Conservation (phyloP, 345 rosid species). For the Populus davidiana region DNA sequence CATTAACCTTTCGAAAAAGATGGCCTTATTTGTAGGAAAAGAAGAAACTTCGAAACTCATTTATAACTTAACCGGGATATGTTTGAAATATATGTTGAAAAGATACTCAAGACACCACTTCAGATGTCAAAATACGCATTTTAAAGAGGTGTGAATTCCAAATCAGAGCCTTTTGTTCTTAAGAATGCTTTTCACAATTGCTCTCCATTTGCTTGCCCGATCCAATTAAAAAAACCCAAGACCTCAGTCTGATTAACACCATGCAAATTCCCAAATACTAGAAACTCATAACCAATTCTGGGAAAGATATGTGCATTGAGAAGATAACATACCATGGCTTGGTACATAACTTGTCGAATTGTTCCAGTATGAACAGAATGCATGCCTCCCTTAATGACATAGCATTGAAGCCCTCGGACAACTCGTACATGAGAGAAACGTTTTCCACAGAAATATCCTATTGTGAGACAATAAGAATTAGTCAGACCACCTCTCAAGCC, state of each 20-base stretch:
- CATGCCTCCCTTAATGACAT: slow-evolving; percentile 55
- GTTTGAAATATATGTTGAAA: no score
- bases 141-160: background rate
- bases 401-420: slow-evolving; percentile 64
- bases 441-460: slow-evolving; percentile 61
- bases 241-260: background rate
- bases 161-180: background rate
- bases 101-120: no score
- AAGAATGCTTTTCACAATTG: background rate
- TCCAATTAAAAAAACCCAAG: background rate
- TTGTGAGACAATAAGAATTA: background rate
- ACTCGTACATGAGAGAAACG: slow-evolving; percentile 55
- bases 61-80: background rate
- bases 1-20: background rate
- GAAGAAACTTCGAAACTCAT: background rate
- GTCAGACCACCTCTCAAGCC: background rate
- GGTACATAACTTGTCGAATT: slow-evolving; percentile 48
- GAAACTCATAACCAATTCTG: background rate
- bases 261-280: background rate
- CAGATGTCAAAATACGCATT: background rate
- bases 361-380: slow-evolving; percentile 55
- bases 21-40: background rate
- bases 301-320: background rate
- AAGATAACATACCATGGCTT: slow-evolving; percentile 48
- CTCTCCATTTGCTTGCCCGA: background rate